These are phyloP conservation scores for Suillus variegatus DNA, from an alignment of 768 basidiomycete species.

Conservation along the genomic window DNA sequence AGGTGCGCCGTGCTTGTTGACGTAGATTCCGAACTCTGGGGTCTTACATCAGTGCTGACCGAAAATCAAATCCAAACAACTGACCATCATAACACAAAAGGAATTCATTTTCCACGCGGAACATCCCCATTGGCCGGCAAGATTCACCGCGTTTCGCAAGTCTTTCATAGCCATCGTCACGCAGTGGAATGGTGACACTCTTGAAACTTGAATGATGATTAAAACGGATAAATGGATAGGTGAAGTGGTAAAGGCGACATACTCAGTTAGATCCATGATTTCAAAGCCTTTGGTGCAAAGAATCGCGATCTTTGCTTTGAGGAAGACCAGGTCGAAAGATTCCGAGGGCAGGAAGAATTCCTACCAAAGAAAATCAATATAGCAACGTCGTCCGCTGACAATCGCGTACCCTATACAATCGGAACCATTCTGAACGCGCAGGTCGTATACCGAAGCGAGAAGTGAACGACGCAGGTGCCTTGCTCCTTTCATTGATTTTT, in stretches of 20 bases:
- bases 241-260: conserved; percentile 28
- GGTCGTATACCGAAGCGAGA: conserved; percentile 77
- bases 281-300: conserved; percentile 94
- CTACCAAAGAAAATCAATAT: conserved; percentile 26
- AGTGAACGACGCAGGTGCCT: conserved; percentile 68
- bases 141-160: conserved; percentile 81
- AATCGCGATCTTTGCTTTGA: conserved; percentile 92
- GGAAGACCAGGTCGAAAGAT: conserved; percentile 87
- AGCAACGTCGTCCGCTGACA: background rate
- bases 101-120: conserved; percentile 87
- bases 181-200: conserved; percentile 85
- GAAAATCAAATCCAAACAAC: conserved; percentile 16
- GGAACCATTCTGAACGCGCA: conserved; percentile 91
- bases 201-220: conserved; percentile 56
- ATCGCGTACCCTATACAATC: conserved; percentile 67
- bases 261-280: conserved; percentile 96
- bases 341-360: conserved; percentile 94
- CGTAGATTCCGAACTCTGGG: conserved; percentile 88
- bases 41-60: conserved; percentile 9
- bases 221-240: background rate
- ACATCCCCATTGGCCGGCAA: conserved; percentile 86
- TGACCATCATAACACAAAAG: conserved; percentile 86
- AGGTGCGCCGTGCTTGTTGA: conserved; percentile 89
- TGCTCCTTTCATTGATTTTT: conserved; percentile 78
- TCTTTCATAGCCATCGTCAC: conserved; percentile 70